Conservation (phyloP, 371 early-diverging fungal species). For the Batkoa obscura region DNA sequence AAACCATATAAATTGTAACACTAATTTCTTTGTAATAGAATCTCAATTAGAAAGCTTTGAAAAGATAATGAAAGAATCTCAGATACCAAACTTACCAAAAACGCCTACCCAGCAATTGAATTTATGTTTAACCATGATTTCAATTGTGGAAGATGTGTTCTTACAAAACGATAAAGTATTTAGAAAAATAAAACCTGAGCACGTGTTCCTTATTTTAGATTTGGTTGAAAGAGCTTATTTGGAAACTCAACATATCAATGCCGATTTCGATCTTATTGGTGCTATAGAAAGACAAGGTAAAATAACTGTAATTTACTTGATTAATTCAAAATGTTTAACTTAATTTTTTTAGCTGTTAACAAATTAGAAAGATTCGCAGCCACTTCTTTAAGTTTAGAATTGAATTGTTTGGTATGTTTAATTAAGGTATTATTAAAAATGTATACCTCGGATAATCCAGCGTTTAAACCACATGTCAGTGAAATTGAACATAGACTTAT, state of each 20-base stretch:
- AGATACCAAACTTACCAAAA: conserved; percentile 31
- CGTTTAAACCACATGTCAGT: not conserved
- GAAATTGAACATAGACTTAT: not conserved
- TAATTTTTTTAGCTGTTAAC: not conserved
- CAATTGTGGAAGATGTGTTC: conserved; percentile 50
- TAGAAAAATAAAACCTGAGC: conserved; percentile 26
- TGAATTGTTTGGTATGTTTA: not conserved
- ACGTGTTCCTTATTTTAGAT: conserved; percentile 43
- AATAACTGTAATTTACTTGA: not conserved
- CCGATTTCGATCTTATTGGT: conserved; percentile 19
- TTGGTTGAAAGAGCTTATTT: conserved; percentile 63
- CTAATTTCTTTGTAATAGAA: too few relatives aligned
- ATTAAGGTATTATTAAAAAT: conserved; percentile 2
- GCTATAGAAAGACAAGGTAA: conserved; percentile 1
- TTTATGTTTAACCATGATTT: conserved; percentile 51
- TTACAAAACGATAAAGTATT: conserved; percentile 35
- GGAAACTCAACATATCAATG: conserved; percentile 69
- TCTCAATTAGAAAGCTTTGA: not conserved
- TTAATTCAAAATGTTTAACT: too few relatives aligned
- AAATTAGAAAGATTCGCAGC: not conserved
- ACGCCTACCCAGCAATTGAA: conserved; percentile 27
- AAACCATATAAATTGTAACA: too few relatives aligned
- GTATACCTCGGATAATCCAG: not conserved
- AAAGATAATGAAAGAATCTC: conserved; percentile 29
- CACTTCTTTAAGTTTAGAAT: not conserved